Evolutionary conservation across 345 rosid species (phyloP).

Genomic region (Dipteronia sinensis): DNA sequence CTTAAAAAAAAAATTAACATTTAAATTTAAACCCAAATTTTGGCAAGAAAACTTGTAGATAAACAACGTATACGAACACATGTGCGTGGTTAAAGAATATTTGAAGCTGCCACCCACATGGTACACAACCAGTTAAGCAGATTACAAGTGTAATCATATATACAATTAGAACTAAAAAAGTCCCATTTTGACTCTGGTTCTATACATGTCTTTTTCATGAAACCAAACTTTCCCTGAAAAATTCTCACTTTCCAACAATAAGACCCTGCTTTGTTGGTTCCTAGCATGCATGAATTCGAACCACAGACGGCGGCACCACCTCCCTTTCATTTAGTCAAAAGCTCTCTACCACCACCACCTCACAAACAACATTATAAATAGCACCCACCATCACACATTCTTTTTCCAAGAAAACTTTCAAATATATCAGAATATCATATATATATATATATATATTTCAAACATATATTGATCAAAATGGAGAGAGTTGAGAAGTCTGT

Average conservation of each 20-base stretch:
- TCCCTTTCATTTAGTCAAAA: background rate
- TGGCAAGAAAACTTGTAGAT: background rate
- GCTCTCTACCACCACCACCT: background rate
- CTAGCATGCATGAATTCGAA: background rate
- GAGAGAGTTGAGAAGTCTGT: background rate
- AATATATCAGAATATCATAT: background rate
- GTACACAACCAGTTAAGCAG: background rate
- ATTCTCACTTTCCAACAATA: conserved; percentile 13
- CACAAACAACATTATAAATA: conserved; percentile 19
- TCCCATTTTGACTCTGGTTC: background rate
- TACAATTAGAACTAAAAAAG: background rate
- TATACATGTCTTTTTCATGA: background rate
- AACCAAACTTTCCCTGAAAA: background rate
- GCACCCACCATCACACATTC: background rate
- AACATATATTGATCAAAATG: conserved; percentile 11
- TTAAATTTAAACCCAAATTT: no score
- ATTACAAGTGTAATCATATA: background rate
- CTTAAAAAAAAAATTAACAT: no score
- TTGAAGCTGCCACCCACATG: background rate
- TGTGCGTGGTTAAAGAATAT: no score
- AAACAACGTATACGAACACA: no score
- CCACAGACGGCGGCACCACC: conserved; percentile 27
- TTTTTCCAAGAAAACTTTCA: background rate
- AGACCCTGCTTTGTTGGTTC: conserved; percentile 12
- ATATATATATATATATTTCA: background rate